Percentiles rank a stretch among this genome's conserved stretches.
These are phyloP conservation scores for Thielaviopsis punctulata DNA, from an alignment of 2,329 filamentous ascomycete species.

Conservation along the genomic window DNA sequence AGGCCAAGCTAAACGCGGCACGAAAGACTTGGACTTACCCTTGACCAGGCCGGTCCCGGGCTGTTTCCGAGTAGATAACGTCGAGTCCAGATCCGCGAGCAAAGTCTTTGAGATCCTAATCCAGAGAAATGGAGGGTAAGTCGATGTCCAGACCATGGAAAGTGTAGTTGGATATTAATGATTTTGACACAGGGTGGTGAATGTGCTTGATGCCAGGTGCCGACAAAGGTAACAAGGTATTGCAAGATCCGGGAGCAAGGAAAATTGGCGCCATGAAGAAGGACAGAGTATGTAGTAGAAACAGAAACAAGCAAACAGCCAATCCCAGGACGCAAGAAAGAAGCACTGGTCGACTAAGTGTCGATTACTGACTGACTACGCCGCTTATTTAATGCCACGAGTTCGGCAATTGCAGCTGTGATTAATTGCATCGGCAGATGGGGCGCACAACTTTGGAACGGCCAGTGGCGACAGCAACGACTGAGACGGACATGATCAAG, in stretches of 20 bases:
- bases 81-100: slow-evolving; percentile 91
- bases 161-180: neutral
- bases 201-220: neutral
- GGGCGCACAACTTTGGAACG: neutral
- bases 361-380: neutral
- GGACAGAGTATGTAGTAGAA: neutral
- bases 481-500: neutral
- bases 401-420: neutral
- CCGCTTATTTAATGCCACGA: too few relatives aligned
- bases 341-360: neutral
- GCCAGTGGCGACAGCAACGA: neutral
- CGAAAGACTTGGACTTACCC: neutral
- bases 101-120: slow-evolving; percentile 99
- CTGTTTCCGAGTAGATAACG: slow-evolving; percentile 94
- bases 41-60: slow-evolving; percentile 47
- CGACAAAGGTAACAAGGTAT: neutral
- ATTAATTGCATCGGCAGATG: neutral
- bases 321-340: neutral
- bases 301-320: neutral
- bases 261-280: neutral
- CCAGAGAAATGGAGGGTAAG: slow-evolving; percentile 45
- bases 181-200: neutral
- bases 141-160: slow-evolving; percentile 39
- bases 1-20: neutral
- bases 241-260: neutral